A percentile compares a stretch with the other conserved stretches of the same genome.
Evolutionary conservation across 176 grass and related monocot genomes (phyloP).

Genomic region (Ensete glaucum): DNA sequence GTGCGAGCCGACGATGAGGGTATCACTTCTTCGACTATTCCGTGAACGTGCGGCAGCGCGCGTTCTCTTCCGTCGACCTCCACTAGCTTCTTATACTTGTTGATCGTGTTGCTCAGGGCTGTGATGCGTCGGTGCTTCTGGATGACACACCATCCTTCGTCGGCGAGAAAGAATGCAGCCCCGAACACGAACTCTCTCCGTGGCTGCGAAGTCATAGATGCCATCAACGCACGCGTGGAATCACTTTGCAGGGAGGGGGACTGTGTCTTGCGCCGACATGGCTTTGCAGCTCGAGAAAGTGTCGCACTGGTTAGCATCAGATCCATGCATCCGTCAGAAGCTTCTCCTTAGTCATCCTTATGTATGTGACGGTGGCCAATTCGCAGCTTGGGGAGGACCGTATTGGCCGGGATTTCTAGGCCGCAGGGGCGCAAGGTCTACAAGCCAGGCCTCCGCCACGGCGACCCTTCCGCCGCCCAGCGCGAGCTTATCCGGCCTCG

Average conservation of each 20-base stretch:
- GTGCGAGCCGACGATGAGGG: constrained; percentile 52
- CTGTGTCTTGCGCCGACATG: constrained; percentile 52
- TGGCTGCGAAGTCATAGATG: constrained; percentile 47
- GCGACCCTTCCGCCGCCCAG: constrained; percentile 34
- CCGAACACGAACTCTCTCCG: constrained; percentile 34
- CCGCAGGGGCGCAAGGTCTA: constrained; percentile 33
- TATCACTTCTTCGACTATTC: constrained; percentile 1
- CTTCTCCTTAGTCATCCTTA: too few relatives aligned
- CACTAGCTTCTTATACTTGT: background rate
- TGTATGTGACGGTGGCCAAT: background rate
- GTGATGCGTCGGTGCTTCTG: constrained; percentile 54
- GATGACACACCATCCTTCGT: constrained; percentile 30
- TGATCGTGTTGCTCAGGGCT: constrained; percentile 23
- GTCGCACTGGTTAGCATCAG: constrained; percentile 24
- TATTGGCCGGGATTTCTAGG: constrained; percentile 24
- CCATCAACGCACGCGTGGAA: constrained; percentile 35
- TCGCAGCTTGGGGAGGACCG: constrained; percentile 34
- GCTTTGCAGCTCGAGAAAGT: constrained; percentile 45
- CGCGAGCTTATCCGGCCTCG: constrained; percentile 27
- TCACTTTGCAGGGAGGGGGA: background rate
- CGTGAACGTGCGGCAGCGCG: background rate
- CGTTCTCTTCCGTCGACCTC: background rate
- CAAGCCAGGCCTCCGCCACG: constrained; percentile 35
- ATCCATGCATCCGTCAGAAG: too few relatives aligned
- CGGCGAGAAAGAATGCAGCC: constrained; percentile 46